Percentiles rank a stretch among this genome's conserved stretches.
Evolutionary conservation across 805 yeast genomes (phyloP).

Genomic region (Saccharomycopsis sp.): DNA sequence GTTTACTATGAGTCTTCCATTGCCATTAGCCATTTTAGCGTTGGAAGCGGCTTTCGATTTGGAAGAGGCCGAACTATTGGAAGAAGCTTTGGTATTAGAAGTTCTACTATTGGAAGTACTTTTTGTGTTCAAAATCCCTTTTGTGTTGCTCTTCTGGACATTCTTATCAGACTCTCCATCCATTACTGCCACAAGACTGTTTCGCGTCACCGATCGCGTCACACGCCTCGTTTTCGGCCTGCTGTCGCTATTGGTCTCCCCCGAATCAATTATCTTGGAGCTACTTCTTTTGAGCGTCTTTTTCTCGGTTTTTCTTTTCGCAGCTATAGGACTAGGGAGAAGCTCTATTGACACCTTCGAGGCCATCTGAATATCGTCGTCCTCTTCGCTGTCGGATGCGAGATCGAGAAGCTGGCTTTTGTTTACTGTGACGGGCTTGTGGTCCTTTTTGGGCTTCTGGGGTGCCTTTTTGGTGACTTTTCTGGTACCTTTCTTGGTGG

Average conservation of each 20-base stretch:
- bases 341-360: neutral
- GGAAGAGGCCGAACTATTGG: neutral
- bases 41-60: too few relatives aligned
- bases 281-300: neutral
- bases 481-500: neutral
- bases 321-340: neutral
- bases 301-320: neutral
- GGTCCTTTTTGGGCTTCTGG: neutral
- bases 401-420: conserved; percentile 15
- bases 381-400: conserved; percentile 12
- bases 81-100: neutral
- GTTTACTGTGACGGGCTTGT: neutral
- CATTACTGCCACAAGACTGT: too few relatives aligned
- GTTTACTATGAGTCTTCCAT: neutral
- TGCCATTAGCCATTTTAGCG: neutral
- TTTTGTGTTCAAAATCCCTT: too few relatives aligned
- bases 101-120: neutral
- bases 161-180: too few relatives aligned
- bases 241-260: neutral
- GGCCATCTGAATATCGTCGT: conserved; percentile 4
- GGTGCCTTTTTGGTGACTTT: neutral
- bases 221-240: neutral
- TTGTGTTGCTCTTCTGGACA: too few relatives aligned
- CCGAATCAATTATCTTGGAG: neutral
- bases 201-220: neutral